Base-by-base conservation (phyloP, 2,329 filamentous ascomycete species). In the Lasiodiplodia hormozganensis region DNA sequence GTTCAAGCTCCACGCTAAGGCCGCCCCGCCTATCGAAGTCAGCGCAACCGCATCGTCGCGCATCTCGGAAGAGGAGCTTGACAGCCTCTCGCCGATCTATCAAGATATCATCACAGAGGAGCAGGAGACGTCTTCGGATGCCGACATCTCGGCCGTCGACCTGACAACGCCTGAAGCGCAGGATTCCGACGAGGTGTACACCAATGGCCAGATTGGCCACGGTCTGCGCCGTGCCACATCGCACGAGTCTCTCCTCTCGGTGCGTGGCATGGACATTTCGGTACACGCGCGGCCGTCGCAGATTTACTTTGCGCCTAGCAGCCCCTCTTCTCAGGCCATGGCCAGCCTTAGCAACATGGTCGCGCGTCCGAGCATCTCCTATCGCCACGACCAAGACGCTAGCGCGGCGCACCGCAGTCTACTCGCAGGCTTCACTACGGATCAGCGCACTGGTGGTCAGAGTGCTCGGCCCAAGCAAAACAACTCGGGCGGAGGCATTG, bases 211-310 rank as follows among this genome's bases (percentile, higher is more conserved):
- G 77, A 68, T 82, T 81, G 65, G 74, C 28, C 79, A 52, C 25
- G 60, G 60, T 10, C 47, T 64, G 60, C 60, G 60, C 47, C 60
- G 60, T 36, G 54, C 65, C 91, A 38, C 85, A 89, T 97, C 94
- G 1, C 93, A 97, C 73, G 94, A 97, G 77, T 97, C 93, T 21
- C 90, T 97, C 70, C 87, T 97, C 72, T 97, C 94, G 0, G 86
- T 97, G 1, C 88, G 90, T 0, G 94, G 93, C 2, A 90, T 97
- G 77, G 95, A 97, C 76, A 96, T 97, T 62, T 94, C 97, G 77
- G 94, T 92, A 0, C 90, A 90, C 74, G 85, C 86, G 1, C 88
- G 92, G 4, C 92, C 93, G 0, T 92, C 91, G 40, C 92, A 96
- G 74, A 86, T 96, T 69, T 87, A 90, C 21, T 82, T 82, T 70